Conservation (phyloP, 139 green algal species). For the Chlorella sp. region DNA sequence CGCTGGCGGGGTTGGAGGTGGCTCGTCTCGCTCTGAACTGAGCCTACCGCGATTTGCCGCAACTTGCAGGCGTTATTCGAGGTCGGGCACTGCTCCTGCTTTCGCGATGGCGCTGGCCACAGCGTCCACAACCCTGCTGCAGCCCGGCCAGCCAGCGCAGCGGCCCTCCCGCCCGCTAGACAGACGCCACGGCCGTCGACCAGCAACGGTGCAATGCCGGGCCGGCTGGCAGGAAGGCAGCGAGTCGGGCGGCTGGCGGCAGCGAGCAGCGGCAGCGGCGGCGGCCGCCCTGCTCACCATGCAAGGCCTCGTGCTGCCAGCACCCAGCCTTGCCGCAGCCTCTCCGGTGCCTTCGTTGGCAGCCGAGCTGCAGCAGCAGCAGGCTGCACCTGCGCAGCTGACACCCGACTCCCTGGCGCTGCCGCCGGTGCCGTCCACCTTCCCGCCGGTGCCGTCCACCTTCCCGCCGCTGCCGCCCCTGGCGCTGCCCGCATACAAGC, state of each 20-base stretch:
- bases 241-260: neutral
- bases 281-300: neutral
- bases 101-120: too few relatives aligned
- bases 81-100: too few relatives aligned
- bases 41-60: too few relatives aligned
- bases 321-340: neutral
- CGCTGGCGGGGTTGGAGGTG: too few relatives aligned
- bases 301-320: neutral
- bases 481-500: conserved; percentile 29
- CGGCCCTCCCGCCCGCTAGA: neutral
- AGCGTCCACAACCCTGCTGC: neutral
- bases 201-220: neutral
- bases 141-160: neutral
- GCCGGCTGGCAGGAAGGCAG: neutral
- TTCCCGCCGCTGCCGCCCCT: conserved; percentile 52
- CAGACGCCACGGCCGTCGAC: neutral
- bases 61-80: too few relatives aligned
- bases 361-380: neutral
- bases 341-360: neutral
- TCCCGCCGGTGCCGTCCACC: conserved; percentile 50
- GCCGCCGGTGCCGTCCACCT: neutral
- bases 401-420: neutral
- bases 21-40: too few relatives aligned
- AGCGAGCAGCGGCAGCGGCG: neutral
- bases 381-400: neutral